Conservation (phyloP, 192 early-diverging fungal species). For the Gaertneriomyces semiglobifer region DNA sequence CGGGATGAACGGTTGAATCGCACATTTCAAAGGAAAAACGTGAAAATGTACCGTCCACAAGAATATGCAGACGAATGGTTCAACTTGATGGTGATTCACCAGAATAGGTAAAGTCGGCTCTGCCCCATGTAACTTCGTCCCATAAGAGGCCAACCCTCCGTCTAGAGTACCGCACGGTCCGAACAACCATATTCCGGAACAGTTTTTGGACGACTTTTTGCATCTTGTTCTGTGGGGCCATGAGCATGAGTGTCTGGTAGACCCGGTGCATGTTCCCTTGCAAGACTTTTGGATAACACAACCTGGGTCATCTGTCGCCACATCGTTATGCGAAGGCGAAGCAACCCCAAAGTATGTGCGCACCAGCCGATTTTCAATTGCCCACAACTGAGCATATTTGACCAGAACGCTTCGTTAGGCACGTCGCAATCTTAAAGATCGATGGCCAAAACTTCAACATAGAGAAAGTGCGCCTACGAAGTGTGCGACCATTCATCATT, state of each 20-base stretch:
- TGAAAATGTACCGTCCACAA: slow-evolving; percentile 67
- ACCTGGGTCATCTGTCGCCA: slow-evolving; percentile 90
- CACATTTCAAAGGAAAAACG: slow-evolving; percentile 66
- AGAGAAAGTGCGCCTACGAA: slow-evolving; percentile 69
- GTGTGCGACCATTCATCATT: slow-evolving; percentile 86
- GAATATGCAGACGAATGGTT: slow-evolving; percentile 76
- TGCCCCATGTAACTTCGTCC: not conserved
- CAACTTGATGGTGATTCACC: slow-evolving; percentile 87
- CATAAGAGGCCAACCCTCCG: not conserved
- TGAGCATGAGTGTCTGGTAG: slow-evolving; percentile 91
- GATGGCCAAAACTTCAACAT: slow-evolving; percentile 63
- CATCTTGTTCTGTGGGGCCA: slow-evolving; percentile 93
- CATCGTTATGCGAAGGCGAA: slow-evolving; percentile 82
- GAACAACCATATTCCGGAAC: slow-evolving; percentile 84
- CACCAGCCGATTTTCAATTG: not conserved
- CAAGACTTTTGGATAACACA: slow-evolving; percentile 78
- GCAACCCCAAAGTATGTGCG: slow-evolving; percentile 61
- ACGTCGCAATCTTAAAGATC: slow-evolving; percentile 63
- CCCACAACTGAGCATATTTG: slow-evolving; percentile 6
- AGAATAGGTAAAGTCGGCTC: slow-evolving; percentile 63
- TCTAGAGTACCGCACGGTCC: slow-evolving; percentile 69
- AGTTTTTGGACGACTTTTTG: slow-evolving; percentile 76
- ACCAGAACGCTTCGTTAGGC: slow-evolving; percentile 20
- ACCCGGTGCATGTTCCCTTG: slow-evolving; percentile 64
- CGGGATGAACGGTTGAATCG: slow-evolving; percentile 85